Conservation (phyloP, 176 grass and related monocot species). For the Rhynchospora breviuscula region DNA sequence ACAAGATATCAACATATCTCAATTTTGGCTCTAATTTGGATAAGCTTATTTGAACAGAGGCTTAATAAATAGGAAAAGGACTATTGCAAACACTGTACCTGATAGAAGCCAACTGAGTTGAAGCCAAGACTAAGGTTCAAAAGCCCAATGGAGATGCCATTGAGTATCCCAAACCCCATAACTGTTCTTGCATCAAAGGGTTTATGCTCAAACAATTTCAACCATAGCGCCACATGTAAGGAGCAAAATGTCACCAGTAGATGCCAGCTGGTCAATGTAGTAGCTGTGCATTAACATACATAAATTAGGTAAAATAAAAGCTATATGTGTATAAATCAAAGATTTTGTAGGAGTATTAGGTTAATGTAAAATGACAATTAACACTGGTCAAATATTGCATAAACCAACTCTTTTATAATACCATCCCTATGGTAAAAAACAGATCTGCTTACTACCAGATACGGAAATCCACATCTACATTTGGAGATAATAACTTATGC, state of each 20-base stretch:
- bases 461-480: background rate
- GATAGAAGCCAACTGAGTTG: constrained; percentile 99
- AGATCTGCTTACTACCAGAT: background rate
- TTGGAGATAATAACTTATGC: background rate
- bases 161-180: constrained; percentile 94
- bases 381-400: background rate
- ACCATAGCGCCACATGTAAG: constrained; percentile 86
- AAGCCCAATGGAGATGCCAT: constrained; percentile 98
- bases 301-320: constrained; percentile 12
- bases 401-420: background rate
- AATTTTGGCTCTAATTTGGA: background rate
- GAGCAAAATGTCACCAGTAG: constrained; percentile 96
- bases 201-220: constrained; percentile 98
- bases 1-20: constrained; percentile 3
- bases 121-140: constrained; percentile 95
- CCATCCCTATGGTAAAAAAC: background rate
- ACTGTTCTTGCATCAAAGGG: constrained; percentile 86
- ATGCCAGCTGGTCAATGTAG: constrained; percentile 99
- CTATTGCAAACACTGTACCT: constrained; percentile 36
- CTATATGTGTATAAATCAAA: background rate
- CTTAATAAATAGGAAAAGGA: background rate
- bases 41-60: background rate
- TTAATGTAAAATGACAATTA: background rate
- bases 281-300: constrained; percentile 50
- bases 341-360: background rate